Percentiles rank a stretch among this genome's conserved stretches.
Evolutionary conservation across 495 filamentous ascomycete species (phyloP).

Genomic region (Margaritispora aquatica): DNA sequence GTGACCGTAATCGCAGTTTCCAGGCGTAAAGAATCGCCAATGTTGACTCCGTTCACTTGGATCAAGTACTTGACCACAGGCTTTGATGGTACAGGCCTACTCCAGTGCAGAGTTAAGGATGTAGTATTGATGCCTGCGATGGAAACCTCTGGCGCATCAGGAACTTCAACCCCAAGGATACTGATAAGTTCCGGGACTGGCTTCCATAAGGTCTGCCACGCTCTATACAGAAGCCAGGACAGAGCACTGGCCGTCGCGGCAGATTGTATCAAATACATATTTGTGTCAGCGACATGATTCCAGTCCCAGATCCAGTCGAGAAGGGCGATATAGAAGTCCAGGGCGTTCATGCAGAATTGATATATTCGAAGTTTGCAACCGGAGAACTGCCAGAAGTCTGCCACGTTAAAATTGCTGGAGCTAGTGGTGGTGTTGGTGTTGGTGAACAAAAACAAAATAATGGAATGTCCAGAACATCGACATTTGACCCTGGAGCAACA

Average conservation of each 20-base stretch:
- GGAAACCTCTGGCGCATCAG: slow-evolving; percentile 81
- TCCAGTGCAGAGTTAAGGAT: slow-evolving; percentile 89
- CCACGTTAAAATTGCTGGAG: background rate
- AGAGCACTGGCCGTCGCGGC: slow-evolving; percentile 25
- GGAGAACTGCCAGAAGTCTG: no score
- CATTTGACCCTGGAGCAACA: no score
- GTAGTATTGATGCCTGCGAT: slow-evolving; percentile 85
- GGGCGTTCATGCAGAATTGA: slow-evolving; percentile 25
- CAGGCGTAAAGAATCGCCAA: slow-evolving; percentile 73
- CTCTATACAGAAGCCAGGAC: slow-evolving; percentile 62
- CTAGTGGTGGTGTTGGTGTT: background rate
- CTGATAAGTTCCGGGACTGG: slow-evolving; percentile 85
- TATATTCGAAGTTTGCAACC: no score
- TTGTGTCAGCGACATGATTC: slow-evolving; percentile 20
- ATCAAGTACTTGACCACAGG: slow-evolving; percentile 83
- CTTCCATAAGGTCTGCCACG: slow-evolving; percentile 80
- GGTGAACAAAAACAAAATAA: no score
- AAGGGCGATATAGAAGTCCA: slow-evolving; percentile 16
- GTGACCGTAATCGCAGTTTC: slow-evolving; percentile 88
- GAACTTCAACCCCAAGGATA: slow-evolving; percentile 88
- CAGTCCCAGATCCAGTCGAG: slow-evolving; percentile 17
- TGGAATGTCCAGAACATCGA: no score
- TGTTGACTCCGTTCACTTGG: slow-evolving; percentile 86
- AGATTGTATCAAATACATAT: slow-evolving; percentile 27
- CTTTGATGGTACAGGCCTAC: slow-evolving; percentile 66